Evolutionary conservation across 768 basidiomycete genomes (phyloP).

Genomic region (Phaffia tasmanica): DNA sequence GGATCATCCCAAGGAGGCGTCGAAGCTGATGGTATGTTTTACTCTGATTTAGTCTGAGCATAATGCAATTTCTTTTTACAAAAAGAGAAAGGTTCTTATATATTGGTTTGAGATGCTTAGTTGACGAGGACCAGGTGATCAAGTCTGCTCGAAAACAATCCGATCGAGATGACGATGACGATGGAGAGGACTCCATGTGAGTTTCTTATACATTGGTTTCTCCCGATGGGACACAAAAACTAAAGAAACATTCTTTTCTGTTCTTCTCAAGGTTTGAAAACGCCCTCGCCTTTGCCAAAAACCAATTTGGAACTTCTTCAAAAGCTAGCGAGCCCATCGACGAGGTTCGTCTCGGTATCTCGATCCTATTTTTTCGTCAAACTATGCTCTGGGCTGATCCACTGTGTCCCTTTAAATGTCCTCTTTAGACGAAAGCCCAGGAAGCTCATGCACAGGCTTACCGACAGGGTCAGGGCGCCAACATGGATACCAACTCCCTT

Average conservation of each 20-base stretch:
- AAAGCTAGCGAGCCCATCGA: conserved; percentile 20
- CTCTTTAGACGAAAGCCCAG: conserved; percentile 1
- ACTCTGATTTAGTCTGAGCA: neutral
- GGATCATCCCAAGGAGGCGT: conserved; percentile 9
- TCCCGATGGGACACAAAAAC: neutral
- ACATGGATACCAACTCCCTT: conserved; percentile 9
- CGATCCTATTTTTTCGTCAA: neutral
- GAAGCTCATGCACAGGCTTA: conserved; percentile 23
- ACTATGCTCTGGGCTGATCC: neutral
- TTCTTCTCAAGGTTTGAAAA: conserved; percentile 10
- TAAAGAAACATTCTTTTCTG: too few relatives aligned
- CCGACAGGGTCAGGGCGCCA: conserved; percentile 1
- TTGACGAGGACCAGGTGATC: conserved; percentile 23
- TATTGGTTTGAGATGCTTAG: neutral
- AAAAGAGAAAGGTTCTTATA: neutral
- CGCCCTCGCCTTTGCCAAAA: conserved; percentile 24
- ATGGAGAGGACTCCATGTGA: conserved; percentile 18
- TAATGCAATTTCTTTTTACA: neutral
- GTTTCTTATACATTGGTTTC: neutral
- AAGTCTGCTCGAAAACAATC: conserved; percentile 16
- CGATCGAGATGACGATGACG: conserved; percentile 16
- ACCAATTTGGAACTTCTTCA: conserved; percentile 1
- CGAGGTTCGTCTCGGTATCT: conserved; percentile 7
- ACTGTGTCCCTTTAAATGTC: too few relatives aligned
- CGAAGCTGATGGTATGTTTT: conserved; percentile 10